These are phyloP conservation scores for Metschnikowia aberdeeniae DNA, from an alignment of 805 yeast genomes.

Conservation along the genomic window DNA sequence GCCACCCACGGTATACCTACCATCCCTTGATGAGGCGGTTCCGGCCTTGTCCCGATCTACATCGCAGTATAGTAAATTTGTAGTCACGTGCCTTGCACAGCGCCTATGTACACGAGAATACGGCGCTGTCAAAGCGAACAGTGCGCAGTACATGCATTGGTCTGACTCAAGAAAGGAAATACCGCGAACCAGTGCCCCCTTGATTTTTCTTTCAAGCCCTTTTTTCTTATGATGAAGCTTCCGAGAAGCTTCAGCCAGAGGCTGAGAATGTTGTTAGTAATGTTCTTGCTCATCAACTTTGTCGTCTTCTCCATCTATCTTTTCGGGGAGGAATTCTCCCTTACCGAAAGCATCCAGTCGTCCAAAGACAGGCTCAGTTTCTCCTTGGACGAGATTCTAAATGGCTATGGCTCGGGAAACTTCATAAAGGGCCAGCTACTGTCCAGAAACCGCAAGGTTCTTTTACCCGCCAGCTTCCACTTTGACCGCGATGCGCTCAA, in stretches of 20 bases:
- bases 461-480: constrained; percentile 9
- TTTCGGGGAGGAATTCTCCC: background rate
- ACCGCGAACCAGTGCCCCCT: too few relatives aligned
- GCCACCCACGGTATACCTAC: too few relatives aligned
- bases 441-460: constrained; percentile 5
- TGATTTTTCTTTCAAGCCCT: too few relatives aligned
- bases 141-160: too few relatives aligned
- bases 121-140: too few relatives aligned
- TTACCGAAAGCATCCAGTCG: background rate
- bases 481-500: constrained; percentile 2
- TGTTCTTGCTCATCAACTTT: background rate
- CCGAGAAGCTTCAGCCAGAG: background rate
- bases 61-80: too few relatives aligned
- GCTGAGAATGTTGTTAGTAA: background rate
- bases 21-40: too few relatives aligned
- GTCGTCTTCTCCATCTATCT: background rate
- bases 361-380: background rate
- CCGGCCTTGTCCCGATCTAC: too few relatives aligned
- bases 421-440: background rate
- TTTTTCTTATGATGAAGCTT: background rate
- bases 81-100: too few relatives aligned
- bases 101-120: too few relatives aligned
- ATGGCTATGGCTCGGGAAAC: constrained; percentile 2
- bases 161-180: too few relatives aligned
- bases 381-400: background rate